These are phyloP conservation scores for Diutina scorzettiae DNA, from an alignment of 1,139 yeast species.

Conservation along the genomic window DNA sequence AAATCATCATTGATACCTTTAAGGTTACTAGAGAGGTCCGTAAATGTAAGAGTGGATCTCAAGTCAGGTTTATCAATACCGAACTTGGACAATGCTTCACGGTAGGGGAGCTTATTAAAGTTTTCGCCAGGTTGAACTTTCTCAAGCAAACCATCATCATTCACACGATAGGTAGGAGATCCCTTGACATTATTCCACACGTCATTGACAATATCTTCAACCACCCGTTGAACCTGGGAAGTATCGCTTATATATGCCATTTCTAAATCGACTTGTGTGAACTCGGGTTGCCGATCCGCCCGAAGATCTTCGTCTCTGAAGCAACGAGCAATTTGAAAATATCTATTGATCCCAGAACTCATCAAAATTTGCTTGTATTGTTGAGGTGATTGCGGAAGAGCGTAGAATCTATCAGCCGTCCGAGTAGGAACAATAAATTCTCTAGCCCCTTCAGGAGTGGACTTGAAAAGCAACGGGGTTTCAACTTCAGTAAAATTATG, in stretches of 20 bases:
- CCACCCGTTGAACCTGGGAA: slow-evolving; percentile 53
- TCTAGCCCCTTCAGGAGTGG: slow-evolving; percentile 97
- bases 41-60: slow-evolving; percentile 45
- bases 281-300: slow-evolving; percentile 94
- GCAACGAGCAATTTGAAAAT: slow-evolving; percentile 87
- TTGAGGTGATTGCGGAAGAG: slow-evolving; percentile 95
- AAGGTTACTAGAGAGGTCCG: slow-evolving; percentile 32
- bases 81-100: slow-evolving; percentile 55
- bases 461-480: slow-evolving; percentile 84
- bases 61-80: slow-evolving; percentile 96
- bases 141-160: slow-evolving; percentile 16
- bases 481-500: slow-evolving; percentile 71
- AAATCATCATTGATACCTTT: slow-evolving; percentile 23
- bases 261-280: slow-evolving; percentile 90
- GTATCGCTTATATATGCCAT: slow-evolving; percentile 68
- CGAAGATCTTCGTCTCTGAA: slow-evolving; percentile 93
- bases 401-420: slow-evolving; percentile 52
- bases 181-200: slow-evolving; percentile 42
- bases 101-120: slow-evolving; percentile 33
- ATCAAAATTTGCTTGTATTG: slow-evolving; percentile 89
- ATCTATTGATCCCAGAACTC: slow-evolving; percentile 83
- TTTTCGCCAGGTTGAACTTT: slow-evolving; percentile 8
- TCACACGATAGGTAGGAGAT: slow-evolving; percentile 24
- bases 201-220: slow-evolving; percentile 42
- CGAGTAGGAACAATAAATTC: slow-evolving; percentile 93